Evolutionary conservation across 1,284 basidiomycete species (phyloP), one percentile per base, ranked within the genome.

Genomic region (Ganoderma lingzhi): DNA sequence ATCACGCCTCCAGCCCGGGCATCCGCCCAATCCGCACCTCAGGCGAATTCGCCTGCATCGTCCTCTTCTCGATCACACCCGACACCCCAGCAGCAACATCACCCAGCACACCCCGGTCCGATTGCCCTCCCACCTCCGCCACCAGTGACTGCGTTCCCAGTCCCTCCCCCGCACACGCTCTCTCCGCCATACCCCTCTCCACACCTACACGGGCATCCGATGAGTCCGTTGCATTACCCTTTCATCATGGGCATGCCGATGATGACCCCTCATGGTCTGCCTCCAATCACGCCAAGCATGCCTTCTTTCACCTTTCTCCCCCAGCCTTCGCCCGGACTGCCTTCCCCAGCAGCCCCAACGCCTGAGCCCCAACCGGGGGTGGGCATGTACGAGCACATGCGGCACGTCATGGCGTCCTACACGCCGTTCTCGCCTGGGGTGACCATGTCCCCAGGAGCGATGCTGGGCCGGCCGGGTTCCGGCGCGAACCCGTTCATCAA

Each of bases 211-310:
- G 79, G 79, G 63, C 67, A 73, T 69, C 73, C 79, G 41, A 75
- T 74, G 35, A 78, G 77, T 76, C 78, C 80, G 48, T 66, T 81
- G 66, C 82, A 83, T 63, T 81, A 80, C 66, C 79, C 79, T 28
- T 19, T 51, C 9, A 63, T 74, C 76, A 77, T 75, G 80, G 75
- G 67, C 71, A 75, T 72, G 39, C 79, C 80, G 68, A 80, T 78
- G 63, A 84, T 88, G 75, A 93, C 90, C 14, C 90, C 91, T 37
- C 88, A 88, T 73, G 92, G 91, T 0, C 81, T 93, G 10, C 91
- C 91, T 28, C 90, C 91, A 2, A 92, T 94, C 65, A 94, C 92
- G 35, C 92, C 92, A 1, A 90, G 89, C 72, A 94, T 94, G 92
- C 92, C 92, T 6, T 86, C 90, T 12, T 94, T 93, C 80, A 88